These are phyloP conservation scores for Peronosclerospora sorghi DNA, from an alignment of 352 stramenopile species.

Conservation along the genomic window DNA sequence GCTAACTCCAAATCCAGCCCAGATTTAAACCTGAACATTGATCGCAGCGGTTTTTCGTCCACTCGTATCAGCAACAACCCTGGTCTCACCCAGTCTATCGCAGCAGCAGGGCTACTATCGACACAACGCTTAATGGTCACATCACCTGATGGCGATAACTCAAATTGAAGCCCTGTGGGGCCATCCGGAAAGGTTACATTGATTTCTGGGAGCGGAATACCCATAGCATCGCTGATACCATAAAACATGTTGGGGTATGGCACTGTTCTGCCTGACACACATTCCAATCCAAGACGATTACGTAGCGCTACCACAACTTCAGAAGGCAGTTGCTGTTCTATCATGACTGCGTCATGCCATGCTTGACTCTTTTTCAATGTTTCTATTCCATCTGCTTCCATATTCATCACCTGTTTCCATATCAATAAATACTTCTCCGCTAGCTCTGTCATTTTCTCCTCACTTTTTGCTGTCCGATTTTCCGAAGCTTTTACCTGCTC, in stretches of 20 bases:
- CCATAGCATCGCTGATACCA: conserved; percentile 59
- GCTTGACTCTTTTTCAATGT: conserved; percentile 43
- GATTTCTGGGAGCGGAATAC: conserved; percentile 75
- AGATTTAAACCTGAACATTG: conserved; percentile 39
- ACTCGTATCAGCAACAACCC: conserved; percentile 67
- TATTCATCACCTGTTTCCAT: conserved; percentile 52
- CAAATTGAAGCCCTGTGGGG: conserved; percentile 49
- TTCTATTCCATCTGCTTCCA: conserved; percentile 60
- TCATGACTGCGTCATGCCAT: conserved; percentile 36
- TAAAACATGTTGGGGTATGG: conserved; percentile 46
- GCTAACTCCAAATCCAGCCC: conserved; percentile 38
- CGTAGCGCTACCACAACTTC: conserved; percentile 67
- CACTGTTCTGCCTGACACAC: conserved; percentile 22
- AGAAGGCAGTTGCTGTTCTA: conserved; percentile 67
- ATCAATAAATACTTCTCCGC: conserved; percentile 56
- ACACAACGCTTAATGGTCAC: conserved; percentile 30
- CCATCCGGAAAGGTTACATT: conserved; percentile 58
- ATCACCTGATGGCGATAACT: conserved; percentile 29
- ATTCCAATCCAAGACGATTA: conserved; percentile 54
- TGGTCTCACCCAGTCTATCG: conserved; percentile 58
- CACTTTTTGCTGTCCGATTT: conserved; percentile 29
- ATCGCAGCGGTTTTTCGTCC: conserved; percentile 43
- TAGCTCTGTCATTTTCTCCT: conserved; percentile 28
- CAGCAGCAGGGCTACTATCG: conserved; percentile 44
- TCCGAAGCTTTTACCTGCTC: conserved; percentile 61